A percentile compares a stretch with the other conserved stretches of the same genome.
Conservation (phyloP, 2,329 filamentous ascomycete genomes). For the Trichoderma arundinaceum region DNA sequence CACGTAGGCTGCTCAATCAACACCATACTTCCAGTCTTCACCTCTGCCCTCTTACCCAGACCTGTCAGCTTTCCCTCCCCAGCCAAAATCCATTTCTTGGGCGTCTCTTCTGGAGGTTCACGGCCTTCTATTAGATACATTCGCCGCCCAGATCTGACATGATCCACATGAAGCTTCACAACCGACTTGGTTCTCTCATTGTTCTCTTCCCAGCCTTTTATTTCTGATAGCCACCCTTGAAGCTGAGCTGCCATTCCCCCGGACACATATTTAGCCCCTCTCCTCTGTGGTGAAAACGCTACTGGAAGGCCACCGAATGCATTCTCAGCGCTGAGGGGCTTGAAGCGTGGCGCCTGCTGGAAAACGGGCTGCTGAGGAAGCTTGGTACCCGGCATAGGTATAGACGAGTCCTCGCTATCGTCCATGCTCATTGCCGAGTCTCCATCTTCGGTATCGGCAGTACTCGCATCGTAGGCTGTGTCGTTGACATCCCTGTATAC, state of each 20-base stretch:
- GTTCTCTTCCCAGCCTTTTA: constrained; percentile 44
- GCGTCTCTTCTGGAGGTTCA: constrained; percentile 1
- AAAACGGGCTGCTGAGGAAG: constrained; percentile 47
- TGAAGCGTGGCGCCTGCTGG: constrained; percentile 49
- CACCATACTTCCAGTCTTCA: constrained; percentile 43
- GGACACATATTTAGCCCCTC: constrained; percentile 45
- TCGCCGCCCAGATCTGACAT: constrained; percentile 41
- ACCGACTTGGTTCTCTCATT: constrained; percentile 31
- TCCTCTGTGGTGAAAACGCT: constrained; percentile 47
- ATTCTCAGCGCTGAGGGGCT: constrained; percentile 39
- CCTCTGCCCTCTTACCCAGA: constrained; percentile 40
- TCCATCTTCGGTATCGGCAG: constrained; percentile 5
- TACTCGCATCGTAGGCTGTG: neutral
- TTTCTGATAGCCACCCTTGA: constrained; percentile 50
- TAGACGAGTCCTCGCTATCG: neutral
- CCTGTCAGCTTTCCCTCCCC: constrained; percentile 48
- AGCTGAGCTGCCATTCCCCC: constrained; percentile 49
- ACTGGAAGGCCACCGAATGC: constrained; percentile 37
- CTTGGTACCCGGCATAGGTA: neutral
- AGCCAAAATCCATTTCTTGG: constrained; percentile 44
- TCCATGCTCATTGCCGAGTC: constrained; percentile 8
- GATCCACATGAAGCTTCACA: constrained; percentile 41
- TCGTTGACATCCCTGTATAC: neutral
- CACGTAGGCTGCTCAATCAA: constrained; percentile 47
- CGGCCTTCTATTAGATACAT: constrained; percentile 46